Evolutionary conservation across 176 grass and related monocot species (phyloP).

Genomic region (Paspalum vaginatum): DNA sequence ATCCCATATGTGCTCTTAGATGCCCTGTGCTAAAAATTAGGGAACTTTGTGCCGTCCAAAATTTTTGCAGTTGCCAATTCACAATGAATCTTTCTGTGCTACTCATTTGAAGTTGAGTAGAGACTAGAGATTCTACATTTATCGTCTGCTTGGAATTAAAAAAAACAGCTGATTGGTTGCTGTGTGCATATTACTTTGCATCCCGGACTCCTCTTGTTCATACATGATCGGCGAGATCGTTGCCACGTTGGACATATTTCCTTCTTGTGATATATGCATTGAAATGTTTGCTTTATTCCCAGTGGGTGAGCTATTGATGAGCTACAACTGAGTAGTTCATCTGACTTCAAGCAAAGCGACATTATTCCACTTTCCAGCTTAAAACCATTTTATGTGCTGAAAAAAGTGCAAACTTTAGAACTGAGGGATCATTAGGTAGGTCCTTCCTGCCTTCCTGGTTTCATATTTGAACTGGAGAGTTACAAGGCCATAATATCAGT

Average conservation of each 20-base stretch:
- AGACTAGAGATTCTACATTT: background rate
- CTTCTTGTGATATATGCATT: background rate
- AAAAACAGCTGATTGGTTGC: conserved; percentile 21
- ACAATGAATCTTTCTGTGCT: background rate
- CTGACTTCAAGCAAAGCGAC: background rate
- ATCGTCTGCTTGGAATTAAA: background rate
- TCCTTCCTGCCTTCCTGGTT: background rate
- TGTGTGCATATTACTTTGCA: conserved; percentile 13
- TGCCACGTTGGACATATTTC: background rate
- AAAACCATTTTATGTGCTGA: background rate
- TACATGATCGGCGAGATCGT: background rate
- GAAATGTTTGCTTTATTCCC: conserved; percentile 5
- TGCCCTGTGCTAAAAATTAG: background rate
- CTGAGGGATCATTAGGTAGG: background rate
- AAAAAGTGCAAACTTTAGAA: background rate
- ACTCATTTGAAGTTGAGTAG: background rate
- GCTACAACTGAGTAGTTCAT: background rate
- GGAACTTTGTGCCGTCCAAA: background rate
- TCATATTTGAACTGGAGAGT: background rate
- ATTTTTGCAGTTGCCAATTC: background rate
- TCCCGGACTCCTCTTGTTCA: background rate
- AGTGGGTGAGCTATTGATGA: background rate
- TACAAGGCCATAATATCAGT: background rate
- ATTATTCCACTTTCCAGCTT: background rate
- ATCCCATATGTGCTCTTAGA: background rate